Percentiles rank a stretch among this genome's conserved stretches.
These are phyloP conservation scores for Hypoxylon crocopeplum DNA, from an alignment of 495 filamentous ascomycete genomes.

Conservation along the genomic window DNA sequence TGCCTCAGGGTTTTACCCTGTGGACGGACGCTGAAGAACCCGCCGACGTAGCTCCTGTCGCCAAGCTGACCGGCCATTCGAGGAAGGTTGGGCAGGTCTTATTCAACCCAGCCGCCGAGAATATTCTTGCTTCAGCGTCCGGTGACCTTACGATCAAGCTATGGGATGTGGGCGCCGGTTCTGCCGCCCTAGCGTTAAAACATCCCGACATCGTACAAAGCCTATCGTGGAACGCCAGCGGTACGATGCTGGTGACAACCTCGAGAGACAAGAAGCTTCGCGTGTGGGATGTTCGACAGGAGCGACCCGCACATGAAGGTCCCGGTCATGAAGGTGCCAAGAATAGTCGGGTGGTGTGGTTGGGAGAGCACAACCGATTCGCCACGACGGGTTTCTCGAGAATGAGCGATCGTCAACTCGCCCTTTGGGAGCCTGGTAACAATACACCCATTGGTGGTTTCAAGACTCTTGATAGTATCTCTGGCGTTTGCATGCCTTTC, in stretches of 20 bases:
- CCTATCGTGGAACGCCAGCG: slow-evolving; percentile 93
- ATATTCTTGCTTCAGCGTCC: slow-evolving; percentile 92
- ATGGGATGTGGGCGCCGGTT: slow-evolving; percentile 90
- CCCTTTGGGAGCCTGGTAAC: slow-evolving; percentile 89
- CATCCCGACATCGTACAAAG: slow-evolving; percentile 93
- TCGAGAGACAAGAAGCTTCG: slow-evolving; percentile 98
- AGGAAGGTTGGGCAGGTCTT: slow-evolving; percentile 95
- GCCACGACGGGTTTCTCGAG: slow-evolving; percentile 96
- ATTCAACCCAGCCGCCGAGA: slow-evolving; percentile 96
- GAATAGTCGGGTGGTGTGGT: slow-evolving; percentile 94
- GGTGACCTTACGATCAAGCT: slow-evolving; percentile 95
- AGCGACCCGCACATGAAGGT: slow-evolving; percentile 84
- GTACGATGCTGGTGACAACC: slow-evolving; percentile 87
- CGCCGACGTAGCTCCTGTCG: slow-evolving; percentile 78
- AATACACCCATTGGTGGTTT: slow-evolving; percentile 90
- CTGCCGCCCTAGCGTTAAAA: slow-evolving; percentile 73
- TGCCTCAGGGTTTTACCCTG: slow-evolving; percentile 86
- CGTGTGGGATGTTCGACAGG: slow-evolving; percentile 95
- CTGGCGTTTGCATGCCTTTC: slow-evolving; percentile 98
- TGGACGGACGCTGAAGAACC: slow-evolving; percentile 84
- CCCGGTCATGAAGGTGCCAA: slow-evolving; percentile 91
- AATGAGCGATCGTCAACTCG: slow-evolving; percentile 97
- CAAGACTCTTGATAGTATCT: slow-evolving; percentile 87
- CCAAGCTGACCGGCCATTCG: slow-evolving; percentile 78
- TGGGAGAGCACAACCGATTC: slow-evolving; percentile 93